These are phyloP conservation scores for Rhipidocladum racemiflorum DNA, from an alignment of 176 grass and related monocot species.

Conservation along the genomic window DNA sequence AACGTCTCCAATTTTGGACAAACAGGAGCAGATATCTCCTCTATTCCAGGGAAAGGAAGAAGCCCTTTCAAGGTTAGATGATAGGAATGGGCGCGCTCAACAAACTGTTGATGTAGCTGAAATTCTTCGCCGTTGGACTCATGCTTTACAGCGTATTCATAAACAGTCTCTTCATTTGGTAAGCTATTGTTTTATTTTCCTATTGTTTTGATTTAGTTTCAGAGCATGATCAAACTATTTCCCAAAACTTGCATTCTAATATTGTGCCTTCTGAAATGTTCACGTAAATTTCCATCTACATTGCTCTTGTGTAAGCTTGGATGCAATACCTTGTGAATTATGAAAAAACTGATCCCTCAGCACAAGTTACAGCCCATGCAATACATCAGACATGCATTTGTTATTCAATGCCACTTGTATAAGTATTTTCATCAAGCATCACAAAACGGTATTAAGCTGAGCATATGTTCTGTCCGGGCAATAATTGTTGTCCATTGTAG, in stretches of 20 bases:
- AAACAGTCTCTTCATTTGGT: constrained; percentile 99
- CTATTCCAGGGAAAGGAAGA: constrained; percentile 70
- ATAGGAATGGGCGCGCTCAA: constrained; percentile 63
- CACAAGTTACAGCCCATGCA: neutral
- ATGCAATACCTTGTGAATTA: neutral
- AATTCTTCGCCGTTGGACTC: constrained; percentile 98
- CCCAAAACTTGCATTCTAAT: constrained; percentile 9
- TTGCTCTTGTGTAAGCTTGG: neutral
- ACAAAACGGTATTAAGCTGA: neutral
- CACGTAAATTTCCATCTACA: neutral
- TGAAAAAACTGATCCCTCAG: neutral
- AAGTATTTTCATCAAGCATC: neutral
- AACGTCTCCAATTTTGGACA: constrained; percentile 44
- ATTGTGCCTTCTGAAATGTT: constrained; percentile 4
- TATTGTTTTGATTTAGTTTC: neutral
- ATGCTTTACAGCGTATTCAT: constrained; percentile 99
- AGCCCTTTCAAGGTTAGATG: constrained; percentile 63
- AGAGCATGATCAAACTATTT: constrained; percentile 9
- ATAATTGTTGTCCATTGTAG: neutral
- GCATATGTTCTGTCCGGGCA: neutral
- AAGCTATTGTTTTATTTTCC: constrained; percentile 36
- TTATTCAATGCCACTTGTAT: neutral
- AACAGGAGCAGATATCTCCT: constrained; percentile 48
- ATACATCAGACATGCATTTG: neutral
- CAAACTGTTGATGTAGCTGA: constrained; percentile 92